Conservation (phyloP, 768 basidiomycete species). For the Mycena sanguinolenta region DNA sequence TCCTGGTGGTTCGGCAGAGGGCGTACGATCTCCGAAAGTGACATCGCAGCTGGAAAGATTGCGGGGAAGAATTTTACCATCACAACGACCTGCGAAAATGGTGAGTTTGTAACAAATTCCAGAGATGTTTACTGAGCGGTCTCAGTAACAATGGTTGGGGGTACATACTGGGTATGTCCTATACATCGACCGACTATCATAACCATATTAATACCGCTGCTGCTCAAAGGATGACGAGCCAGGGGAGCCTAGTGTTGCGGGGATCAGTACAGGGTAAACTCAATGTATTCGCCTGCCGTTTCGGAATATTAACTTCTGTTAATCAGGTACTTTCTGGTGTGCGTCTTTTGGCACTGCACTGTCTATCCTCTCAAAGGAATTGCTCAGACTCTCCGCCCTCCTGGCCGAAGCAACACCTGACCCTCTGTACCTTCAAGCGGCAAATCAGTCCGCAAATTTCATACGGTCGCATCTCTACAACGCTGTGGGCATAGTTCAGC, state of each 20-base stretch:
- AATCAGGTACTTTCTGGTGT: slow-evolving; percentile 2
- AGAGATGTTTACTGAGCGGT: not conserved
- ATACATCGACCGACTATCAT: too few species aligned
- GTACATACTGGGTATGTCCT: slow-evolving; percentile 5
- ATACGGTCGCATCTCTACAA: not conserved
- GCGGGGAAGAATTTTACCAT: not conserved
- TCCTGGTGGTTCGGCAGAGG: slow-evolving; percentile 3
- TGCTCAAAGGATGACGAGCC: not conserved
- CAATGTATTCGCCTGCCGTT: not conserved
- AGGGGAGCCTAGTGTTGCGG: not conserved
- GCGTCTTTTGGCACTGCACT: not conserved
- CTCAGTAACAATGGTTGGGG: slow-evolving; percentile 6
- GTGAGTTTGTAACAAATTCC: not conserved
- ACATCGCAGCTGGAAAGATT: not conserved
- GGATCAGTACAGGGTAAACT: not conserved
- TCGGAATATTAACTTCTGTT: not conserved
- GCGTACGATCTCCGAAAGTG: not conserved
- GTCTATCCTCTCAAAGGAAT: too few species aligned
- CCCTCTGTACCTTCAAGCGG: not conserved
- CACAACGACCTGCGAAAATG: not conserved
- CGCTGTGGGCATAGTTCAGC: not conserved
- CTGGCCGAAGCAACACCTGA: not conserved
- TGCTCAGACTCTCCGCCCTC: not conserved
- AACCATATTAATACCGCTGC: not conserved
- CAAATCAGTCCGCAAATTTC: not conserved